Conservation (phyloP, 2,329 filamentous ascomycete species). For the Fusarium nurragi region DNA sequence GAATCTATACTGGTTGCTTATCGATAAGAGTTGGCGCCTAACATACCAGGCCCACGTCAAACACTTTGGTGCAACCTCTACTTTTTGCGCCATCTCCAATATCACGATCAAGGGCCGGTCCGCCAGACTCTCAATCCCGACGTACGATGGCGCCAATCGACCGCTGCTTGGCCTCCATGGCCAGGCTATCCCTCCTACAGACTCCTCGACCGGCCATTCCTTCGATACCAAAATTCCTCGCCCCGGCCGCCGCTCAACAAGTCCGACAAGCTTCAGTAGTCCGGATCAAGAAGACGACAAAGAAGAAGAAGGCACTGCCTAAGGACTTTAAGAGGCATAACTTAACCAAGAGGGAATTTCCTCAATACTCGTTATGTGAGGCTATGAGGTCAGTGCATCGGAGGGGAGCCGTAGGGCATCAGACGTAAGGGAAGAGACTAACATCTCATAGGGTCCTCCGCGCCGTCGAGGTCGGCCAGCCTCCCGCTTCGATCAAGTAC, state of each 20-base stretch:
- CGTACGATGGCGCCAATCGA: constrained; percentile 61
- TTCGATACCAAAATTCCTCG: constrained; percentile 60
- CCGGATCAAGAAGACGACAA: constrained; percentile 61
- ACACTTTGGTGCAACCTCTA: constrained; percentile 30
- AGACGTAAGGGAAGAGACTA: not conserved
- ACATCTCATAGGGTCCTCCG: constrained; percentile 76
- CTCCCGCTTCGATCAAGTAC: constrained; percentile 81
- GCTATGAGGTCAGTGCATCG: constrained; percentile 79
- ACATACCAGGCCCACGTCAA: constrained; percentile 35
- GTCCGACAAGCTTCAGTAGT: constrained; percentile 54
- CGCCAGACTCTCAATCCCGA: constrained; percentile 43
- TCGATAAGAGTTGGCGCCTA: constrained; percentile 42
- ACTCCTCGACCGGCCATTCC: constrained; percentile 54
- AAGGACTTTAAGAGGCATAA: constrained; percentile 75
- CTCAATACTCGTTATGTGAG: constrained; percentile 84
- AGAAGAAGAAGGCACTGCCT: constrained; percentile 67
- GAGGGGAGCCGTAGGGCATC: not conserved
- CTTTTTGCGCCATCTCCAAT: constrained; percentile 39
- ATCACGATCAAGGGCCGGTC: constrained; percentile 30
- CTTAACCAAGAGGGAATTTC: constrained; percentile 68
- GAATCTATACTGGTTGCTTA: constrained; percentile 9
- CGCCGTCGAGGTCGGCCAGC: constrained; percentile 88
- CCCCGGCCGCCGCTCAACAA: constrained; percentile 56
- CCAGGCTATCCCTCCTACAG: constrained; percentile 58
- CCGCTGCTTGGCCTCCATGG: constrained; percentile 65